A percentile compares a stretch with the other conserved stretches of the same genome.
Evolutionary conservation across 1,139 yeast genomes (phyloP).

Genomic region (Hansenula lynferdii): DNA sequence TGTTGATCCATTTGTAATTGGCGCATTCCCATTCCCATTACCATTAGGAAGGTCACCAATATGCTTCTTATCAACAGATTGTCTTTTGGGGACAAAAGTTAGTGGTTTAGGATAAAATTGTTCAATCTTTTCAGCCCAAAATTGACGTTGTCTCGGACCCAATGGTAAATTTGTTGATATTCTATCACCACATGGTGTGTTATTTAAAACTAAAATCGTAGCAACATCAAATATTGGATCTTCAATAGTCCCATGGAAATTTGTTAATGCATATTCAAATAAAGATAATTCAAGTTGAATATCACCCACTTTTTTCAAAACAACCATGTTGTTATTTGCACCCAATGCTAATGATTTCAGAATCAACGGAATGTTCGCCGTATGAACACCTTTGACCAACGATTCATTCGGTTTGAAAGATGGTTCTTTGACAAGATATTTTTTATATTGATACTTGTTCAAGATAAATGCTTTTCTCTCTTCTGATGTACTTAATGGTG

Average conservation of each 20-base stretch:
- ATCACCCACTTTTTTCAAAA: conserved; percentile 24
- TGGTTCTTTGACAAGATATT: conserved; percentile 26
- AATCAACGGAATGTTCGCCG: conserved; percentile 42
- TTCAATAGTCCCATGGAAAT: conserved; percentile 29
- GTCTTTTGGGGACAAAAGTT: neutral
- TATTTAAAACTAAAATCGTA: conserved; percentile 62
- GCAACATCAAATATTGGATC: conserved; percentile 59
- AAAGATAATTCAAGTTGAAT: conserved; percentile 33
- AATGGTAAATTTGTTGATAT: conserved; percentile 31
- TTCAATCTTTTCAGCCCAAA: conserved; percentile 35
- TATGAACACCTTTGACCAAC: conserved; percentile 43
- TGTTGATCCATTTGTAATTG: neutral
- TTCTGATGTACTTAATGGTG: conserved; percentile 23
- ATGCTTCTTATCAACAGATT: neutral
- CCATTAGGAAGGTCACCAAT: too few species aligned
- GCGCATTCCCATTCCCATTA: neutral
- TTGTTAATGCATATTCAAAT: conserved; percentile 59
- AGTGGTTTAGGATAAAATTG: neutral
- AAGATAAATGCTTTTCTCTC: conserved; percentile 42
- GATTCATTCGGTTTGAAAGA: conserved; percentile 22
- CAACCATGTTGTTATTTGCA: conserved; percentile 39
- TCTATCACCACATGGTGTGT: conserved; percentile 29
- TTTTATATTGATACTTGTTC: conserved; percentile 43
- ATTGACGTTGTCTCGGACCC: conserved; percentile 40
- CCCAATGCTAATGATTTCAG: conserved; percentile 45